Conservation (phyloP, 1,284 basidiomycete genomes). For the Vanrija sp. region DNA sequence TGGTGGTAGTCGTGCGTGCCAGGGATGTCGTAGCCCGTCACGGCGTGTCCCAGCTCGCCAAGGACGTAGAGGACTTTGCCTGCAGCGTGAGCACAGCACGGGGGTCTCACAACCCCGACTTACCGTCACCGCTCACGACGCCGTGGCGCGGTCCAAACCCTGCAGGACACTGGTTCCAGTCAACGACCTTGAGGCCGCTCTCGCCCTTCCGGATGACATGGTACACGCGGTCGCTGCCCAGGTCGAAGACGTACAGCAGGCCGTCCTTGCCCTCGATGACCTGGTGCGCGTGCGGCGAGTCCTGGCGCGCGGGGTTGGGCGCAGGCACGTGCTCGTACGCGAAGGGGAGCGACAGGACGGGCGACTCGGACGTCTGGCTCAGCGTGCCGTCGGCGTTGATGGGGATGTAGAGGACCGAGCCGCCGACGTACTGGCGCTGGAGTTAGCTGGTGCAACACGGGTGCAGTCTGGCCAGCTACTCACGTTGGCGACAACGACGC, state of each 20-base stretch:
- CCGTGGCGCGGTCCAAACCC: conserved; percentile 45
- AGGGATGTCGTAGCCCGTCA: conserved; percentile 36
- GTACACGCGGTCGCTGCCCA: conserved; percentile 46
- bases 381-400: conserved; percentile 23
- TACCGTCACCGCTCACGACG: conserved; percentile 36
- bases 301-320: conserved; percentile 44
- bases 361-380: conserved; percentile 22
- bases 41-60: conserved; percentile 38
- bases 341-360: conserved; percentile 29
- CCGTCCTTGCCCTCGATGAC: conserved; percentile 38
- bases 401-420: conserved; percentile 37
- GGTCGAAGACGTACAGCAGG: conserved; percentile 39
- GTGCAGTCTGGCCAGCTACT: conserved; percentile 5
- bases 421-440: conserved; percentile 24
- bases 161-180: conserved; percentile 31
- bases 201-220: conserved; percentile 27
- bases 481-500: conserved; percentile 35
- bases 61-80: conserved; percentile 44
- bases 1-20: conserved; percentile 19
- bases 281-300: conserved; percentile 44
- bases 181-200: conserved; percentile 31
- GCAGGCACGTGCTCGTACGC: conserved; percentile 25
- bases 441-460: background rate
- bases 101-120: conserved; percentile 10
- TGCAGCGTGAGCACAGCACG: conserved; percentile 5